These are phyloP conservation scores for Penicillium canescens DNA, from an alignment of 495 filamentous ascomycete species.

Conservation along the genomic window DNA sequence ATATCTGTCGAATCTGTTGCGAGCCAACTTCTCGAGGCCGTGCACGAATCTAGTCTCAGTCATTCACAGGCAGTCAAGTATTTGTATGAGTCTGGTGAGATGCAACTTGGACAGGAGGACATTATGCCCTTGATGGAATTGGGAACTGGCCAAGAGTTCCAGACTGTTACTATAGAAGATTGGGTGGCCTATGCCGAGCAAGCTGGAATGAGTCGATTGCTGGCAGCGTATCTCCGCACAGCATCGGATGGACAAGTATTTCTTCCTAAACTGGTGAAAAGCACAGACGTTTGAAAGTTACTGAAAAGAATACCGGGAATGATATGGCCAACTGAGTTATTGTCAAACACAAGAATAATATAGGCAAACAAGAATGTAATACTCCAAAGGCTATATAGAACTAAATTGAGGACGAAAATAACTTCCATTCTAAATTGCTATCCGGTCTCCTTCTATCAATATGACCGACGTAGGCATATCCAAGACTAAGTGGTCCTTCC, in stretches of 20 bases:
- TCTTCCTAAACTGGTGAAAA: conserved; percentile 22
- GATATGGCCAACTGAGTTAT: too few relatives aligned
- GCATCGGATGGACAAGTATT: conserved; percentile 14
- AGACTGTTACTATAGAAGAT: conserved; percentile 11
- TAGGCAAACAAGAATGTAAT: too few relatives aligned
- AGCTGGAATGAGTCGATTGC: conserved; percentile 22
- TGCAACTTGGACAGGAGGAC: conserved; percentile 13
- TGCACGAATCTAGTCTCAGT: conserved; percentile 1
- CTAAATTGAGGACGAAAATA: too few relatives aligned
- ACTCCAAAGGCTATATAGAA: too few relatives aligned
- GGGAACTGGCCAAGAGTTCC: conserved; percentile 10
- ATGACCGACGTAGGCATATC: too few relatives aligned
- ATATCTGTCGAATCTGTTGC: conserved; percentile 25
- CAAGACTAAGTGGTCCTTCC: too few relatives aligned
- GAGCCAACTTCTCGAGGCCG: conserved; percentile 14
- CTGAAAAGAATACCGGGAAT: too few relatives aligned
- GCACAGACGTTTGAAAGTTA: neutral
- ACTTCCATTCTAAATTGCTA: too few relatives aligned
- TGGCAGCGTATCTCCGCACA: conserved; percentile 22
- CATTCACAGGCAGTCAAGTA: neutral
- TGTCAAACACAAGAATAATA: too few relatives aligned
- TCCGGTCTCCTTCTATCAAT: too few relatives aligned
- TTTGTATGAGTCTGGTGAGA: conserved; percentile 20
- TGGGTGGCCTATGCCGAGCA: conserved; percentile 21
- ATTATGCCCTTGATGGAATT: conserved; percentile 17